These are phyloP conservation scores for Annulohypoxylon stygium DNA, from an alignment of 495 filamentous ascomycete genomes.

Conservation along the genomic window DNA sequence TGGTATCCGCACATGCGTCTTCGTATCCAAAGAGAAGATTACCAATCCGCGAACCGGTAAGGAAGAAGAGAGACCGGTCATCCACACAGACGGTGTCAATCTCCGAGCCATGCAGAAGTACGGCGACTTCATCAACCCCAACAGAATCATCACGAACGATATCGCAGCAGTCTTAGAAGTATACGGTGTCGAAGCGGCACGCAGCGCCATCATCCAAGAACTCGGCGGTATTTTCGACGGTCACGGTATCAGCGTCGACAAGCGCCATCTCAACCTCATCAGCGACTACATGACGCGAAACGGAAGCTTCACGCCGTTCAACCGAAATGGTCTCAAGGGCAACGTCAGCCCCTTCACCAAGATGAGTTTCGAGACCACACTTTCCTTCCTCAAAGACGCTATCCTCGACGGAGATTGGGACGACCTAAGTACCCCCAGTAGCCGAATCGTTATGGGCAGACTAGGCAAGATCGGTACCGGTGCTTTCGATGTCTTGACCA, in stretches of 20 bases:
- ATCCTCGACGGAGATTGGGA: conserved; percentile 91
- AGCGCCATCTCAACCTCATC: conserved; percentile 93
- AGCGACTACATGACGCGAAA: conserved; percentile 95
- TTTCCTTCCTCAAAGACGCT: conserved; percentile 91
- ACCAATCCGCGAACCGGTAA: conserved; percentile 63
- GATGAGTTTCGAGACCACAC: conserved; percentile 98
- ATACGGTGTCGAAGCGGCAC: conserved; percentile 95
- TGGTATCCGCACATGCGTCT: conserved; percentile 77
- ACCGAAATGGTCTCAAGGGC: conserved; percentile 84
- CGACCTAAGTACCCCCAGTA: conserved; percentile 85
- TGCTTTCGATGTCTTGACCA: conserved; percentile 84
- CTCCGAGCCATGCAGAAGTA: conserved; percentile 90
- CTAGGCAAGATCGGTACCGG: conserved; percentile 88
- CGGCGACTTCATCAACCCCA: conserved; percentile 85
- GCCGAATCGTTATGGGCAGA: conserved; percentile 88
- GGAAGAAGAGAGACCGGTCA: conserved; percentile 66
- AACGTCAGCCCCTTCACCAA: conserved; percentile 92
- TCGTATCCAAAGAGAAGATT: conserved; percentile 72
- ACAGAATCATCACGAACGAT: conserved; percentile 91
- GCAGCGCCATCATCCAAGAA: conserved; percentile 87
- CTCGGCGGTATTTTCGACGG: conserved; percentile 86
- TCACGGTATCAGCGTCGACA: conserved; percentile 94
- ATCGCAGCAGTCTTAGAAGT: conserved; percentile 83
- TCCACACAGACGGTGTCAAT: conserved; percentile 87
- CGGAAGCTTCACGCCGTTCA: conserved; percentile 90